Evolutionary conservation across 75 land plant species (phyloP), one percentile per base, ranked within the genome.

Genomic region (Picea sitchensis): DNA sequence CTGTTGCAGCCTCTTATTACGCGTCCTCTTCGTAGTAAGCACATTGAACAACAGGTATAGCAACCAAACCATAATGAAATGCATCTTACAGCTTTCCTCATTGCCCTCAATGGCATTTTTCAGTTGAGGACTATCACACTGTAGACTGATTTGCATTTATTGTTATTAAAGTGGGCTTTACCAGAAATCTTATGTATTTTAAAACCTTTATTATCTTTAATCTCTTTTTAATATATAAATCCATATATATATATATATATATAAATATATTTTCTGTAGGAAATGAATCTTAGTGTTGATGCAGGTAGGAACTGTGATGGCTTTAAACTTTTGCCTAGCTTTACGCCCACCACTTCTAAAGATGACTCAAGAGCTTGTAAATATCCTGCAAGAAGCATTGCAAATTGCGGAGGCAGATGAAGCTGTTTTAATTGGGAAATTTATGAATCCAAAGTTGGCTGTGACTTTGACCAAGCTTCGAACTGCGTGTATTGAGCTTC

Each of bases 361-460:
- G 86, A 81, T 95, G 84, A 92, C 95, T 56, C 89, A 82, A 67
- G 99, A 98, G 76, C 86, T 98, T 26, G 85, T 95, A 63, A 95
- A 79, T 77, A 87, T 98, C 80, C 83, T 98, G 72, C 94, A 92
- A 91, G 99, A 98, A 79, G 96, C 98, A 34, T 80, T 98, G 74
- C 98, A 98, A 82, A 95, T 93, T 73, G 98, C 99, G 65, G 99
- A 98, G 78, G 90, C 98, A 78, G 99, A 98, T 89, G 99, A 98
- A 78, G 84, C 88, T 81, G 92, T 92, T 38, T 90, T 93, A 86
- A 90, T 84, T 83, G 91, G 92, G 79, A 98, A 98, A 87, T 87
- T 88, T 75, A 95, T 95, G 96, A 98, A 90, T 77, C 99, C 98
- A 11, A 95, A 93, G 79, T 86, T 95, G 83, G 93, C 93, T 21